phyloP scores from a whole-genome alignment of 768 basidiomycete genomes.

The Termitomyces sp. region DNA sequence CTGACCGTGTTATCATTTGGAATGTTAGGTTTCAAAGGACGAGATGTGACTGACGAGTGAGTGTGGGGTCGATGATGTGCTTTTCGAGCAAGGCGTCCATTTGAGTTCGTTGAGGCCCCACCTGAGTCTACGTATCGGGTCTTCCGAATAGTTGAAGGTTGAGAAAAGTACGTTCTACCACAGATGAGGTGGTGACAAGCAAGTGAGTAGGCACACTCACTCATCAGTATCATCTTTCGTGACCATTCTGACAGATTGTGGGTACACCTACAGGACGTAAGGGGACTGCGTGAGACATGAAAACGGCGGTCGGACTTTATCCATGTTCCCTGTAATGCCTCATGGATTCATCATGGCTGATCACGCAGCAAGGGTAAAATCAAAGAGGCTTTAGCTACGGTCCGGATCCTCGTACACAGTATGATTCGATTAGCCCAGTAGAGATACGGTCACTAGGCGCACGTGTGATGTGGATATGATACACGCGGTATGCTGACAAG shows the following conservation, averaged over 20 bases:
- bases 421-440: not conserved
- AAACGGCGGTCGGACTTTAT: not conserved
- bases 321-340: slow-evolving; percentile 2
- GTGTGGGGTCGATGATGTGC: slow-evolving; percentile 5
- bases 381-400: not conserved
- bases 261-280: not conserved
- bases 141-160: slow-evolving; percentile 1
- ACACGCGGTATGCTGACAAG: slow-evolving; percentile 11
- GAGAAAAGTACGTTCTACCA: slow-evolving; percentile 8
- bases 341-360: slow-evolving; percentile 8
- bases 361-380: slow-evolving; percentile 1
- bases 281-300: not conserved
- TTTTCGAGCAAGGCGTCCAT: not conserved
- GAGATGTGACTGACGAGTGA: not conserved
- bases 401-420: not conserved
- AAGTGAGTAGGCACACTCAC: not conserved
- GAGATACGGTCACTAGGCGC: not conserved
- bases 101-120: not conserved
- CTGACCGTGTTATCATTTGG: not conserved
- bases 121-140: not conserved
- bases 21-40: not conserved
- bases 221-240: not conserved
- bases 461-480: slow-evolving; percentile 3
- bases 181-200: not conserved
- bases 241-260: not conserved